Conservation (phyloP, 2,329 filamentous ascomycete genomes). For the Pseudocercospora vitis region DNA sequence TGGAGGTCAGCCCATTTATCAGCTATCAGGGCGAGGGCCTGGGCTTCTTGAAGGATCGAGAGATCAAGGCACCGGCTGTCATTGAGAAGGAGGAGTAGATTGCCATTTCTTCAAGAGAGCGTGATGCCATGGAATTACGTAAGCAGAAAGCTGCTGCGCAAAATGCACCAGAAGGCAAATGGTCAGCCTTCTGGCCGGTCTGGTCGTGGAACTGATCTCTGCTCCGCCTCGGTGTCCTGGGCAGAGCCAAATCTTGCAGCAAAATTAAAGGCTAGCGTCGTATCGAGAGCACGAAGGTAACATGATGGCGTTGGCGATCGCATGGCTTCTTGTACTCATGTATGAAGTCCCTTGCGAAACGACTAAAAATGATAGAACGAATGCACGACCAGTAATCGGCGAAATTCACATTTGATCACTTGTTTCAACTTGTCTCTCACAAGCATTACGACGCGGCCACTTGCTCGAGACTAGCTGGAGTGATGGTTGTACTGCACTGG, state of each 20-base stretch:
- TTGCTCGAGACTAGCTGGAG: too few species aligned
- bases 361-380: neutral
- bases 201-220: neutral
- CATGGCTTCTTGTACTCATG: too few species aligned
- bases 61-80: conserved; percentile 63
- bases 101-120: neutral
- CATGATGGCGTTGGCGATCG: neutral
- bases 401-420: too few species aligned
- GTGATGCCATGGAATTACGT: neutral
- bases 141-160: conserved; percentile 1
- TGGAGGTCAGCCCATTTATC: conserved; percentile 89
- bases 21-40: conserved; percentile 76
- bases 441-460: too few species aligned
- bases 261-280: too few species aligned
- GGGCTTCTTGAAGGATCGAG: conserved; percentile 59
- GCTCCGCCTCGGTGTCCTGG: too few species aligned
- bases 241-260: too few species aligned
- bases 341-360: too few species aligned
- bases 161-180: neutral
- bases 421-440: too few species aligned
- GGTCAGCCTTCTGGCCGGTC: conserved; percentile 6
- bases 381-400: neutral
- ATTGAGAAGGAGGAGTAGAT: conserved; percentile 57
- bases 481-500: too few species aligned
- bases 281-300: too few species aligned